These are phyloP conservation scores for Pyrenophora teres DNA, from an alignment of 2,329 filamentous ascomycete species.

Conservation along the genomic window DNA sequence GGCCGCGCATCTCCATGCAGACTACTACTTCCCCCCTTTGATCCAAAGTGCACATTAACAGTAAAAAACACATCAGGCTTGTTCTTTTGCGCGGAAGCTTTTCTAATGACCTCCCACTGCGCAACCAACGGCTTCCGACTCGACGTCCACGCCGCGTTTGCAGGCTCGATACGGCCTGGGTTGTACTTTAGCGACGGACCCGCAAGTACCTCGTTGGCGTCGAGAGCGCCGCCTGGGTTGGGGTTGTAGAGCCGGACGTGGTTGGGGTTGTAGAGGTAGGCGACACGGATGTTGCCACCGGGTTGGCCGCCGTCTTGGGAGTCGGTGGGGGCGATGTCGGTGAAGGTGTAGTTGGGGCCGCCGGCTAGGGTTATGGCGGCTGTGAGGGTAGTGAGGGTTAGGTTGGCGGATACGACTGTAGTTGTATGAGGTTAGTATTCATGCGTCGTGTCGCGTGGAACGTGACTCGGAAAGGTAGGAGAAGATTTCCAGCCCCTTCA, in stretches of 20 bases:
- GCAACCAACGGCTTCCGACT: slow-evolving; percentile 72
- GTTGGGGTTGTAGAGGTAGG: slow-evolving; percentile 70
- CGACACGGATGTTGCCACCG: slow-evolving; percentile 73
- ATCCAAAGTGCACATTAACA: slow-evolving; percentile 70
- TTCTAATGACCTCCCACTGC: slow-evolving; percentile 64
- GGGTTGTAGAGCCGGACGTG: slow-evolving; percentile 64
- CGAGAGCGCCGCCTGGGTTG: slow-evolving; percentile 59
- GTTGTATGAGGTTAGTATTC: too few species aligned
- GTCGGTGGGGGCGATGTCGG: slow-evolving; percentile 64
- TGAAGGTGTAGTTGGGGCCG: slow-evolving; percentile 61
- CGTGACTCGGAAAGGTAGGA: neutral
- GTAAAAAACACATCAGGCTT: slow-evolving; percentile 64
- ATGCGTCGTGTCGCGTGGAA: too few species aligned
- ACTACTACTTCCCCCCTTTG: slow-evolving; percentile 68
- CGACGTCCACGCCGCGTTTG: slow-evolving; percentile 62
- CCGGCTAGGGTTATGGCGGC: slow-evolving; percentile 58
- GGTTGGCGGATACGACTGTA: slow-evolving; percentile 57
- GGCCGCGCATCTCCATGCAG: slow-evolving; percentile 69
- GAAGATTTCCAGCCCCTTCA: neutral
- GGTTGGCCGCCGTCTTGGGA: slow-evolving; percentile 68
- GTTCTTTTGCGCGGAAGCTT: slow-evolving; percentile 41
- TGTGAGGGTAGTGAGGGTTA: slow-evolving; percentile 63
- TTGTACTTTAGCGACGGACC: slow-evolving; percentile 68
- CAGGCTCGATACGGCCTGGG: slow-evolving; percentile 69
- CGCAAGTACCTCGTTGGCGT: slow-evolving; percentile 62